Base-by-base conservation (phyloP, 1,284 basidiomycete genomes). In the Pulveroboletus sp. region DNA sequence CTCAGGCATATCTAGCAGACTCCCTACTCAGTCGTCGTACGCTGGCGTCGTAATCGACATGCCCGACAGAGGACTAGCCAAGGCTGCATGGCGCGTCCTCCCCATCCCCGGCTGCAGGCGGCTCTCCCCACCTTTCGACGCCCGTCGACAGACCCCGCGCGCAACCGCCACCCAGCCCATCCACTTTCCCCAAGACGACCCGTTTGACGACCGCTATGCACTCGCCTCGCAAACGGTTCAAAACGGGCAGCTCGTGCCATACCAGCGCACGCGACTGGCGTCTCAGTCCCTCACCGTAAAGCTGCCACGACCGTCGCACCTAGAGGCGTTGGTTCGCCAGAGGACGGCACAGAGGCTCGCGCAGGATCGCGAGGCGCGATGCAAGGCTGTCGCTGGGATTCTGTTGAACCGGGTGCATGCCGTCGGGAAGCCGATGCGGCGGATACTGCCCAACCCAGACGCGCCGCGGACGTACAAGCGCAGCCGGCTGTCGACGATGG, bases 371-470 rank as follows among this genome's bases (percentile, higher is more conserved):
- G 75, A 80, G 49, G 72, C 76, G 2, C 70, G 77, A 6, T 74
- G 75, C 35, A 76, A 72, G 57, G 72, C 80, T 39, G 78, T 81
- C 0, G 80, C 79, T 1, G 78, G 80, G 9, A 81, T 81, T 42
- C 58, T 81, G 18, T 65, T 81, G 17, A 76, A 80, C 60, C 70
- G 79, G 29, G 78, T 80, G 33, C 75, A 81, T 54, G 77, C 76
- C 0, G 75, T 77, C 1, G 78, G 79, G 17, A 75, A 70, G 49
- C 79, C 78, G 2, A 75, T 77, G 72, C 71, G 78, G 10, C 67
- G 76, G 49, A 36, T 57, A 38, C 60, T 60, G 5, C 62, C 51
- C 11, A 56, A 60, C 33, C 43, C 20, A 15, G 69, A 68, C 1
- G 57, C 43, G 14, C 71, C 70, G 24, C 72, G 66, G 58, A 68